A percentile compares a stretch with the other conserved stretches of the same genome.
Evolutionary conservation across 2,329 filamentous ascomycete species (phyloP).

Genomic region (Cladophialophora exuberans): DNA sequence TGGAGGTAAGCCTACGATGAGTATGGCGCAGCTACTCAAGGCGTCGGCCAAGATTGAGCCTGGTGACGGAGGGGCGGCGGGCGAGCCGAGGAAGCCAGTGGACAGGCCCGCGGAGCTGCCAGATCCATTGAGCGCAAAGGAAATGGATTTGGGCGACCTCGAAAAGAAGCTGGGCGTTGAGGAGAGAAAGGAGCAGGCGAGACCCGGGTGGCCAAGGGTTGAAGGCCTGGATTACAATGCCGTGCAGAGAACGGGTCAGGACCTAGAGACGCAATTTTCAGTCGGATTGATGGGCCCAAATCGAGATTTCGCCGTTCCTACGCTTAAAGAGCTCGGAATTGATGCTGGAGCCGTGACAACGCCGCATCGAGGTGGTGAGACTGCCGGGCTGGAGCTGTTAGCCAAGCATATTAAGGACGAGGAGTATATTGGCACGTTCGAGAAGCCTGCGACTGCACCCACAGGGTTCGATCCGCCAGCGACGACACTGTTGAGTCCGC

Average conservation of each 20-base stretch:
- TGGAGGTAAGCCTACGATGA: conserved; percentile 73
- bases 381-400: conserved; percentile 61
- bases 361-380: conserved; percentile 72
- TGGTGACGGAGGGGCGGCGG: no score
- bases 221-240: conserved; percentile 64
- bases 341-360: conserved; percentile 60
- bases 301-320: conserved; percentile 71
- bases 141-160: conserved; percentile 54
- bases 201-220: neutral
- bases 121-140: conserved; percentile 57
- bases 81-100: conserved; percentile 64
- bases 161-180: conserved; percentile 47
- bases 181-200: conserved; percentile 42
- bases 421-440: conserved; percentile 72
- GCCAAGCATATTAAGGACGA: conserved; percentile 63
- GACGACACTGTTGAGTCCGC: conserved; percentile 73
- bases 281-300: conserved; percentile 66
- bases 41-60: conserved; percentile 55
- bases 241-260: conserved; percentile 50
- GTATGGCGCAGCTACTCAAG: conserved; percentile 66
- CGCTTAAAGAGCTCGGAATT: conserved; percentile 71
- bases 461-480: conserved; percentile 73
- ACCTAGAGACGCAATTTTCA: conserved; percentile 60
- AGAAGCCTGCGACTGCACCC: conserved; percentile 75
- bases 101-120: conserved; percentile 63